phyloP scores from a whole-genome alignment of 2,329 filamentous ascomycete genomes.

The Magnaporthiopsis incrustans region DNA sequence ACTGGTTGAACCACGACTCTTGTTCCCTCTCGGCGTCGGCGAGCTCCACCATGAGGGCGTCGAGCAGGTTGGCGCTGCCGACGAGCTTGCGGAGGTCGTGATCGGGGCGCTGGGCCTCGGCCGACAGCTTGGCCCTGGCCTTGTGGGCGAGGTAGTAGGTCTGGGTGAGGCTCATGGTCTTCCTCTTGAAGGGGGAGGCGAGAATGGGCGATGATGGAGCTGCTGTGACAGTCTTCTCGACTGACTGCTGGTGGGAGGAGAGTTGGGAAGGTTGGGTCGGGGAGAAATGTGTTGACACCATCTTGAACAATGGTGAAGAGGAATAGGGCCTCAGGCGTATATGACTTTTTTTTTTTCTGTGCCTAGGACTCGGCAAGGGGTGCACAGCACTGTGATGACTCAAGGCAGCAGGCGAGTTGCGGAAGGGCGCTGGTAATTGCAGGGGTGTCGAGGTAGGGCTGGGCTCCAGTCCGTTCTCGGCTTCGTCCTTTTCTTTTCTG shows the following conservation, averaged over 20 bases:
- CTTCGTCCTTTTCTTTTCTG: neutral
- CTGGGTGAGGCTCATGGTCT: slow-evolving; percentile 95
- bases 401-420: slow-evolving; percentile 10
- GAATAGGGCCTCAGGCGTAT: neutral
- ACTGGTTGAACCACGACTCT: slow-evolving; percentile 96
- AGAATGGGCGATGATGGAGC: slow-evolving; percentile 16
- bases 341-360: slow-evolving; percentile 1
- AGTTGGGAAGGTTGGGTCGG: slow-evolving; percentile 7
- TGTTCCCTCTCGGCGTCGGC: slow-evolving; percentile 92
- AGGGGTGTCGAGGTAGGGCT: slow-evolving; percentile 8
- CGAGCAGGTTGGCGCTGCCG: slow-evolving; percentile 96
- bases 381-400: slow-evolving; percentile 8
- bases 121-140: slow-evolving; percentile 90
- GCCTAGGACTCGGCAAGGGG: neutral
- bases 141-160: slow-evolving; percentile 98
- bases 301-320: slow-evolving; percentile 9
- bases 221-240: slow-evolving; percentile 6
- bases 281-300: slow-evolving; percentile 12
- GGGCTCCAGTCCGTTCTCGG: slow-evolving; percentile 3
- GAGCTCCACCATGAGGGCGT: slow-evolving; percentile 82
- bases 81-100: slow-evolving; percentile 94
- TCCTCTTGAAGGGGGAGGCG: slow-evolving; percentile 46
- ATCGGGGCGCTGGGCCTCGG: slow-evolving; percentile 81
- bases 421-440: slow-evolving; percentile 7
- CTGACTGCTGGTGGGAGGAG: neutral